Conservation (phyloP, 805 yeast genomes). For the Candida loeiensis region DNA sequence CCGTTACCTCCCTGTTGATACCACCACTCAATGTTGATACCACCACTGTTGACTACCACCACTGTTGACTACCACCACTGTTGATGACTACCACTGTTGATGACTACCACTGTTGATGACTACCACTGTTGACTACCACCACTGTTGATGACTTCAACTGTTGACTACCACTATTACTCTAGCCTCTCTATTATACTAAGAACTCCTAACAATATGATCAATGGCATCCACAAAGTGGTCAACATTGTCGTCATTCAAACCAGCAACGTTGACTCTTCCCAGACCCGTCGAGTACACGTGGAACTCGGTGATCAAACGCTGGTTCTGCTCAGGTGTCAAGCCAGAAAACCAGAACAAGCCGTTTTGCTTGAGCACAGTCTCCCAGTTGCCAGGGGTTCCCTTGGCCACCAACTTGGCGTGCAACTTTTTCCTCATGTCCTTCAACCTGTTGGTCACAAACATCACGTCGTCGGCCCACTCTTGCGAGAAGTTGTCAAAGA, state of each 20-base stretch:
- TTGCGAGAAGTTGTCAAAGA: constrained; percentile 5
- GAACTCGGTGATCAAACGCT: constrained; percentile 27
- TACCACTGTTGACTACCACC: too few relatives aligned
- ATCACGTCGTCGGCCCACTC: constrained; percentile 37
- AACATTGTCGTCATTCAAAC: constrained; percentile 38
- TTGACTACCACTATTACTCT: not conserved
- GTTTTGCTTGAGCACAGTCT: constrained; percentile 29
- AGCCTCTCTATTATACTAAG: not conserved
- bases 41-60: too few relatives aligned
- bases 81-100: too few relatives aligned
- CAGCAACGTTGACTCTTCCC: constrained; percentile 46
- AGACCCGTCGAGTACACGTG: constrained; percentile 37
- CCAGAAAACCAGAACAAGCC: constrained; percentile 48
- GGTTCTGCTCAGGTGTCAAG: constrained; percentile 31
- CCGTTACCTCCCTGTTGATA: too few relatives aligned
- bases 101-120: too few relatives aligned
- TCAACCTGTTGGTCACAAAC: constrained; percentile 29
- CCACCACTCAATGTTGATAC: too few relatives aligned
- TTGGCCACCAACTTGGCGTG: constrained; percentile 27
- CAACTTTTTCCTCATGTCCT: constrained; percentile 28
- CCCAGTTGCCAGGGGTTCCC: constrained; percentile 45
- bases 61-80: too few relatives aligned
- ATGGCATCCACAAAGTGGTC: constrained; percentile 35
- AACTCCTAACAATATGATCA: constrained; percentile 33
- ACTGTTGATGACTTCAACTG: not conserved